phyloP scores from a whole-genome alignment of 176 grass and related monocot genomes.

The Chloris gayana region DNA sequence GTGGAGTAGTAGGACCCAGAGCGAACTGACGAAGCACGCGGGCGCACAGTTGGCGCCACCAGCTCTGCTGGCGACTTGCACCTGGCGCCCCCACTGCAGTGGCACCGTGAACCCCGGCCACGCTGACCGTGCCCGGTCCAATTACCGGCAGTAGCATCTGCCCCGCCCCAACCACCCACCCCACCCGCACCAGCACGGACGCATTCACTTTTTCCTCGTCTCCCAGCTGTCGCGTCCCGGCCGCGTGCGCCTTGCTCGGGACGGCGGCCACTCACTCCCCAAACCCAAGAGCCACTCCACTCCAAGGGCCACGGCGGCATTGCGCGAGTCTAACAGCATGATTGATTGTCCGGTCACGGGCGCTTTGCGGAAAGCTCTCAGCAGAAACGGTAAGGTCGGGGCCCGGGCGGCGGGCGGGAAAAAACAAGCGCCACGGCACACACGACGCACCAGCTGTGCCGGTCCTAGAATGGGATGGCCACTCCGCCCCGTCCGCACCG shows the following conservation, averaged over 20 bases:
- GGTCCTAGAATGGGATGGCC: slow-evolving; percentile 43
- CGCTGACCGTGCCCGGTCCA: background rate
- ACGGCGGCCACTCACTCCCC: background rate
- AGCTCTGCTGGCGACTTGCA: background rate
- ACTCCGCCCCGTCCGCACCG: background rate
- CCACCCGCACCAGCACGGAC: slow-evolving; percentile 21
- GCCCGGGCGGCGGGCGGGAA: background rate
- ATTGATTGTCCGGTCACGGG: background rate
- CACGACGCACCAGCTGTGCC: background rate
- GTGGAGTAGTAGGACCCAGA: background rate
- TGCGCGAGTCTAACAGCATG: background rate
- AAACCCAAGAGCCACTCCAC: background rate
- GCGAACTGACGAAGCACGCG: background rate
- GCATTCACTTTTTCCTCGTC: slow-evolving; percentile 11
- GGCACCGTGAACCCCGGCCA: background rate
- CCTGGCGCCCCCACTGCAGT: background rate
- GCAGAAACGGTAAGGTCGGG: background rate
- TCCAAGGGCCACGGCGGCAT: background rate
- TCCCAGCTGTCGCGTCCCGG: background rate
- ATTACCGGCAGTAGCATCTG: background rate
- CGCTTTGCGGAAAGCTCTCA: background rate
- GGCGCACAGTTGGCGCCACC: background rate
- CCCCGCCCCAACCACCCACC: background rate
- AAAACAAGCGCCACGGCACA: background rate
- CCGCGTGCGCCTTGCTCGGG: background rate